A percentile compares a stretch with the other conserved stretches of the same genome.
Conservation (phyloP, 2,329 filamentous ascomycete species). For the Allantophomopsis cytisporea region DNA sequence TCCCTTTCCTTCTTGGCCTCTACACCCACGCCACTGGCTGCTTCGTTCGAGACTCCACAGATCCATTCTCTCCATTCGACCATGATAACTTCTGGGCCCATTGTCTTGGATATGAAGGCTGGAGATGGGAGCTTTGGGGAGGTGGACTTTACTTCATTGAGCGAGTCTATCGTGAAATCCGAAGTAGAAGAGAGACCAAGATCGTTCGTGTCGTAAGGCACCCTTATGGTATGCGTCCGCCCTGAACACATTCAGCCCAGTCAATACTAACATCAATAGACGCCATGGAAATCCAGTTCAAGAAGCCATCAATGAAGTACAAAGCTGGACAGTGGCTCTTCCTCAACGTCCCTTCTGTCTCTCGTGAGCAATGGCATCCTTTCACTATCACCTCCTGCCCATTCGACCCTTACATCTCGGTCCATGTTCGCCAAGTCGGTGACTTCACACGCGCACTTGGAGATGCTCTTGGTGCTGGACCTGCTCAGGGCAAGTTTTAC, state of each 20-base stretch:
- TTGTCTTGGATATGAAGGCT: conserved; percentile 90
- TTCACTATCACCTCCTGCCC: conserved; percentile 99
- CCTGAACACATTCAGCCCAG: neutral
- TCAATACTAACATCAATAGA: conserved; percentile 31
- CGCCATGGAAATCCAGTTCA: conserved; percentile 93
- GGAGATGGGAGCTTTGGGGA: conserved; percentile 89
- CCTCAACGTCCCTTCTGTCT: conserved; percentile 82
- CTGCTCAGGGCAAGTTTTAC: conserved; percentile 78
- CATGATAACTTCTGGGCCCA: conserved; percentile 75
- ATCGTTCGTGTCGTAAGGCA: conserved; percentile 93
- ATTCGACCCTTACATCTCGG: conserved; percentile 84
- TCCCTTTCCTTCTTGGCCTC: conserved; percentile 83
- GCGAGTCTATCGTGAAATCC: conserved; percentile 81
- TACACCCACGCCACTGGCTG: conserved; percentile 95
- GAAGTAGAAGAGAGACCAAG: conserved; percentile 68
- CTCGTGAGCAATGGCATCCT: conserved; percentile 88
- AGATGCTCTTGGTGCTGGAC: conserved; percentile 84
- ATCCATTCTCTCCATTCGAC: conserved; percentile 72
- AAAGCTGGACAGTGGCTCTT: conserved; percentile 98
- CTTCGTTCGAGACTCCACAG: conserved; percentile 75
- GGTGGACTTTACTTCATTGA: conserved; percentile 79
- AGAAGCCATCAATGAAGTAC: conserved; percentile 93
- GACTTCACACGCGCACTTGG: conserved; percentile 94
- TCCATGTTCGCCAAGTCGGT: conserved; percentile 92
- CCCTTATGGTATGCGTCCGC: conserved; percentile 64